Percentiles rank a stretch among this genome's conserved stretches.
Conservation (phyloP, 305 asterid genomes). For the Andrographis paniculata region DNA sequence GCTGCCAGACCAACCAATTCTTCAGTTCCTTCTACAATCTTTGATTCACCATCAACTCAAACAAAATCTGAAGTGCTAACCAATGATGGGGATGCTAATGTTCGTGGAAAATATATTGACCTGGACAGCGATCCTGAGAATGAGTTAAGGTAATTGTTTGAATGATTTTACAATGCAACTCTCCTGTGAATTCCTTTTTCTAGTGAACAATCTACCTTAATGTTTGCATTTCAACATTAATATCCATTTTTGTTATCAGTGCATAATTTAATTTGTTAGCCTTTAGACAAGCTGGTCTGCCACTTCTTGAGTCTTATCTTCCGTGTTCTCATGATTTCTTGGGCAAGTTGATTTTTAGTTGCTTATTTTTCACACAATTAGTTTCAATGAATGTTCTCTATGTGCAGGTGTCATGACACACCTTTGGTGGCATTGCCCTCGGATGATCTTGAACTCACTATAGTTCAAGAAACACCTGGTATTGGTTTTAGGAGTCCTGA, state of each 20-base stretch:
- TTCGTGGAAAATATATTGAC: conserved; percentile 36
- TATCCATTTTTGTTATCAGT: conserved; percentile 3
- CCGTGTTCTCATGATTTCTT: not conserved
- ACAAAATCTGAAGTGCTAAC: conserved; percentile 24
- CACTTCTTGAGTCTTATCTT: conserved; percentile 1
- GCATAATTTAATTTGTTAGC: not conserved
- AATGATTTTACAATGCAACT: conserved; percentile 19
- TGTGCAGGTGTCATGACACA: conserved; percentile 43
- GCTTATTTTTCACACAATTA: too few species aligned
- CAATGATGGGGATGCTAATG: conserved; percentile 26
- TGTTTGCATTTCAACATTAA: too few species aligned
- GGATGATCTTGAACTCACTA: conserved; percentile 43
- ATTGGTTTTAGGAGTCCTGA: conserved; percentile 22
- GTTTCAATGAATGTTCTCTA: conserved; percentile 9
- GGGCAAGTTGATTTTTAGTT: too few species aligned
- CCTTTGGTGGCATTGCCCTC: conserved; percentile 23
- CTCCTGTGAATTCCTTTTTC: conserved; percentile 14
- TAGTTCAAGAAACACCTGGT: conserved; percentile 64
- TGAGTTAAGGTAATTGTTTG: conserved; percentile 40
- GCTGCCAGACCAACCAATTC: conserved; percentile 23
- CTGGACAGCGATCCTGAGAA: conserved; percentile 49
- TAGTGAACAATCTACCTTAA: too few species aligned
- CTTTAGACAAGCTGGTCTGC: conserved; percentile 7
- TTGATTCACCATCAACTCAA: conserved; percentile 21
- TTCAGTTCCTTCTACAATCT: conserved; percentile 22